Percentiles rank a stretch among this genome's conserved stretches.
These are phyloP conservation scores for Trichocladium antarcticum DNA, from an alignment of 495 filamentous ascomycete genomes.

Conservation along the genomic window DNA sequence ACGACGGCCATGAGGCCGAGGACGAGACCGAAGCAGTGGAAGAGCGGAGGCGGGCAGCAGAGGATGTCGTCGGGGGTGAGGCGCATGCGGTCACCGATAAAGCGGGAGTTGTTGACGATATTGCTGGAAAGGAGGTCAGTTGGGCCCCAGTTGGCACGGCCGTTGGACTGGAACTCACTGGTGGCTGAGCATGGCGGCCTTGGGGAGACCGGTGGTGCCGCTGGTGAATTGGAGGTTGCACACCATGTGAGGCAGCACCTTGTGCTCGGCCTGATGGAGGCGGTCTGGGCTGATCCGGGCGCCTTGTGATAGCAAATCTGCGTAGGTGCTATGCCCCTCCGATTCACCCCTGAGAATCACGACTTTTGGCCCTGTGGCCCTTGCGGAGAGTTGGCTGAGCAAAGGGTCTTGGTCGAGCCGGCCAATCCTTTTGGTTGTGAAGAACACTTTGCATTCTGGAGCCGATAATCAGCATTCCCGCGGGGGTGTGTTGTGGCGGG, in stretches of 20 bases:
- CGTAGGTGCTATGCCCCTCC: constrained; percentile 41
- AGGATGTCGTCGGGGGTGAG: constrained; percentile 51
- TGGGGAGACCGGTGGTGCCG: constrained; percentile 59
- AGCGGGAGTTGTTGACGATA: constrained; percentile 58
- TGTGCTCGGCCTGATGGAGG: constrained; percentile 28
- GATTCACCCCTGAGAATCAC: constrained; percentile 46
- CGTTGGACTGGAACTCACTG: constrained; percentile 34
- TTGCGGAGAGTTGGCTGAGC: constrained; percentile 37
- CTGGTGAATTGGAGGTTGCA: constrained; percentile 64
- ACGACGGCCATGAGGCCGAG: constrained; percentile 56
- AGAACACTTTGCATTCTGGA: constrained; percentile 48
- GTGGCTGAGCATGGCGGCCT: constrained; percentile 66
- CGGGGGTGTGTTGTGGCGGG: background rate
- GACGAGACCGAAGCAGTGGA: constrained; percentile 66
- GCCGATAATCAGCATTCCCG: no score
- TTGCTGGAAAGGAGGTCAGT: constrained; percentile 36
- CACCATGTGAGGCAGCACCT: constrained; percentile 49
- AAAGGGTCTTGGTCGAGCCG: constrained; percentile 44
- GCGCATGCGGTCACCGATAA: constrained; percentile 59
- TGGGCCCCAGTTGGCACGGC: background rate
- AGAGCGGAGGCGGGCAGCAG: constrained; percentile 60
- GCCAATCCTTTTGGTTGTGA: constrained; percentile 52
- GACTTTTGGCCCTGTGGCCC: constrained; percentile 32
- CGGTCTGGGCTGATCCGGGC: constrained; percentile 27
- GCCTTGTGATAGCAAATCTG: constrained; percentile 38